These are phyloP conservation scores for Nicotiana otophora DNA, from an alignment of 257 asterid genomes.

Conservation along the genomic window DNA sequence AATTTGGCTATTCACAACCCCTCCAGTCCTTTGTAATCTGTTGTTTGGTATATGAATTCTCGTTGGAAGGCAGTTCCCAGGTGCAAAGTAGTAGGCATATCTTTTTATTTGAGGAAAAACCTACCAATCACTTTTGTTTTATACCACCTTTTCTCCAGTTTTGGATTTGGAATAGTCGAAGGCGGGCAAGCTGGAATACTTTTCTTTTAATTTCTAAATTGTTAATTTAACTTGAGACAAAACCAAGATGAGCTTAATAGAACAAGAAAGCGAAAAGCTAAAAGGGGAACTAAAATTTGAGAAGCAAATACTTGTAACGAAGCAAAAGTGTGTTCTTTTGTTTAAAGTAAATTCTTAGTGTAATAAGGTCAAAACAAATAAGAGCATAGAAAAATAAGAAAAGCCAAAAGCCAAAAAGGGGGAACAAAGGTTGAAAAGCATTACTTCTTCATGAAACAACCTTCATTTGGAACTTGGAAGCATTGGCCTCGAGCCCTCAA, in stretches of 20 bases:
- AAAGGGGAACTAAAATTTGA: neutral
- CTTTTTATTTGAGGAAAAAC: neutral
- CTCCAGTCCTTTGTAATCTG: no score
- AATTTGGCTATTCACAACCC: no score
- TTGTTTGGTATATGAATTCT: no score
- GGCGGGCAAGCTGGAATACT: no score
- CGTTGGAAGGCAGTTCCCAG: no score
- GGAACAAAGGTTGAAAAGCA: neutral
- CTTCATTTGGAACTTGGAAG: constrained; percentile 7
- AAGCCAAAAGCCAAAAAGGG: neutral
- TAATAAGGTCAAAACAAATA: neutral
- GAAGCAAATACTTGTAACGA: neutral
- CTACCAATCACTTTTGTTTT: neutral
- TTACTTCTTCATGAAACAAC: neutral
- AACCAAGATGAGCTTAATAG: neutral
- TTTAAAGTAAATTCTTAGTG: neutral
- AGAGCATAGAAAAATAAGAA: neutral
- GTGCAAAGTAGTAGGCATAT: neutral
- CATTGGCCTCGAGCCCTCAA: constrained; percentile 40
- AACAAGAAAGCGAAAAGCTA: neutral
- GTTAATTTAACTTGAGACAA: neutral
- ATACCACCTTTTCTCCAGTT: neutral
- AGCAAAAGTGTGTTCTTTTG: neutral
- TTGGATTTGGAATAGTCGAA: no score
- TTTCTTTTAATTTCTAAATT: neutral